Conservation (phyloP, 352 stramenopile species). For the Phytopythium ostracodes region DNA sequence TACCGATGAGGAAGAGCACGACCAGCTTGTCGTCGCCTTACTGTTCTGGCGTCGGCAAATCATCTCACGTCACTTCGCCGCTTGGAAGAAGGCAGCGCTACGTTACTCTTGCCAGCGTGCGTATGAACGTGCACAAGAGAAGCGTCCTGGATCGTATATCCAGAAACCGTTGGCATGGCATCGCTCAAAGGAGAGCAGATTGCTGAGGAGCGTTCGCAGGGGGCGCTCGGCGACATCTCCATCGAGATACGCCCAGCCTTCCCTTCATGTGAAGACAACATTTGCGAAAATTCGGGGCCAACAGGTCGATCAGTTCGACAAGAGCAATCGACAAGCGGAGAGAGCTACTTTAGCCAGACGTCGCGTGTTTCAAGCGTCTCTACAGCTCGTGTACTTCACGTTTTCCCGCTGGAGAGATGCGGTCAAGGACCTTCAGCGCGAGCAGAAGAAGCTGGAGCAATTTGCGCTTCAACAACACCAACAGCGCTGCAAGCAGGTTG, state of each 20-base stretch:
- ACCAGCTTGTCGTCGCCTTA: constrained; percentile 37
- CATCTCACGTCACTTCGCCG: constrained; percentile 31
- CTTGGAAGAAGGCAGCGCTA: constrained; percentile 32
- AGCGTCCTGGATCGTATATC: background rate
- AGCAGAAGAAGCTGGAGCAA: background rate
- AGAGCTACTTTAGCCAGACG: background rate
- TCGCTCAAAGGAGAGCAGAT: background rate
- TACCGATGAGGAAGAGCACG: constrained; percentile 25
- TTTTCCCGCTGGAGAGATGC: background rate
- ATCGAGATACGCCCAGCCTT: background rate
- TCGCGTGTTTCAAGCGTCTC: constrained; percentile 2
- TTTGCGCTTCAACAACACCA: background rate
- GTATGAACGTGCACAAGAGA: background rate
- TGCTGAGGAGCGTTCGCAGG: background rate
- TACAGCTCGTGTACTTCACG: constrained; percentile 5
- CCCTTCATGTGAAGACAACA: background rate
- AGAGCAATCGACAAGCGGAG: background rate
- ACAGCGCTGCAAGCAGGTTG: background rate
- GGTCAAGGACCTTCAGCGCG: background rate
- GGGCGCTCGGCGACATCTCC: background rate
- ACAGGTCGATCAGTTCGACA: background rate
- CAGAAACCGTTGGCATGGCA: background rate
- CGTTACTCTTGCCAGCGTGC: background rate
- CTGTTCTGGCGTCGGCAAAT: constrained; percentile 42
- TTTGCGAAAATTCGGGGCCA: background rate